phyloP scores from a whole-genome alignment of 1,284 basidiomycete species.

The Trametes hirsuta region DNA sequence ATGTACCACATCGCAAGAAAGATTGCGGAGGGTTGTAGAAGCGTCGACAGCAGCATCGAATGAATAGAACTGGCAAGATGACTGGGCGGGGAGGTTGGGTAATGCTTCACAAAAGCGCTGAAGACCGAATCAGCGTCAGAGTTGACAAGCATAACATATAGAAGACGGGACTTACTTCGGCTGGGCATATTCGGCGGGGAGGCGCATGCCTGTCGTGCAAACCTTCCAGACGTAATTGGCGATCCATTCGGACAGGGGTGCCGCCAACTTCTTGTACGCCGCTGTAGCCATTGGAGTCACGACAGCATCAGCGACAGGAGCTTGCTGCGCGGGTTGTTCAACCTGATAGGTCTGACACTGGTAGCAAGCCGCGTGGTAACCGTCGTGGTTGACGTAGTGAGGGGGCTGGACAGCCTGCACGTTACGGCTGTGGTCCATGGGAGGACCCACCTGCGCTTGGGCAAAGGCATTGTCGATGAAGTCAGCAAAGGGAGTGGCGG shows the following conservation, averaged over 20 bases:
- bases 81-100: slow-evolving; percentile 50
- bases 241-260: slow-evolving; percentile 78
- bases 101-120: slow-evolving; percentile 41
- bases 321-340: slow-evolving; percentile 28
- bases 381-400: slow-evolving; percentile 29
- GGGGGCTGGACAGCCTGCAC: slow-evolving; percentile 24
- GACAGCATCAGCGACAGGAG: slow-evolving; percentile 42
- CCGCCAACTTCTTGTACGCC: slow-evolving; percentile 70
- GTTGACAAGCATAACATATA: background rate
- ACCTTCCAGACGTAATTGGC: slow-evolving; percentile 79
- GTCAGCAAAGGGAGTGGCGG: slow-evolving; percentile 74
- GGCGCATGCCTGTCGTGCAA: slow-evolving; percentile 65
- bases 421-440: slow-evolving; percentile 12
- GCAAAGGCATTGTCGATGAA: slow-evolving; percentile 73
- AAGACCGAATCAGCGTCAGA: slow-evolving; percentile 13
- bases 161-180: slow-evolving; percentile 32
- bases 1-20: slow-evolving; percentile 86
- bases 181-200: slow-evolving; percentile 46
- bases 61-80: slow-evolving; percentile 69
- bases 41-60: slow-evolving; percentile 74
- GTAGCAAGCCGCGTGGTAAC: slow-evolving; percentile 32
- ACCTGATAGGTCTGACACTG: slow-evolving; percentile 32
- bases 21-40: slow-evolving; percentile 80
- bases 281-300: slow-evolving; percentile 55
- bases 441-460: slow-evolving; percentile 32